Evolutionary conservation across 257 asterid species (phyloP).

Genomic region (Solanum neorickii): DNA sequence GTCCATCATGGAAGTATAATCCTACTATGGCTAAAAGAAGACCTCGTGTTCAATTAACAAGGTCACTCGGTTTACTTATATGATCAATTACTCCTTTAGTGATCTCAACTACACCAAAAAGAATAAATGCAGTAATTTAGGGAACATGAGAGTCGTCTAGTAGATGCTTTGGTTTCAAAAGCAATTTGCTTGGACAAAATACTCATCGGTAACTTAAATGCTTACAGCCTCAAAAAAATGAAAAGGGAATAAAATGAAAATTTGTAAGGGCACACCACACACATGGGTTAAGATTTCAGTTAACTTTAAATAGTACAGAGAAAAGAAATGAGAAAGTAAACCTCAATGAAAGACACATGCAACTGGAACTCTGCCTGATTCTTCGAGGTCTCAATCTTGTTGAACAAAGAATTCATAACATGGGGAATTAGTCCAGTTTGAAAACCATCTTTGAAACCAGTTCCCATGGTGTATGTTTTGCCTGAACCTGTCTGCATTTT

Average conservation of each 20-base stretch:
- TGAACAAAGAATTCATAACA: conserved; percentile 80
- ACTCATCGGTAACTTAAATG: not conserved
- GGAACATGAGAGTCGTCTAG: not conserved
- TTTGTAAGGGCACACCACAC: not conserved
- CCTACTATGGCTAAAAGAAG: not conserved
- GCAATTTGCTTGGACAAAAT: not conserved
- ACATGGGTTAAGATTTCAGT: not conserved
- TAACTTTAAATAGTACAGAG: not conserved
- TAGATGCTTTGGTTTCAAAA: not conserved
- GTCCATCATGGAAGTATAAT: not conserved
- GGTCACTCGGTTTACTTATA: not conserved
- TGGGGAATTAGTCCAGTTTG: conserved; percentile 82
- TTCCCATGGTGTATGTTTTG: conserved; percentile 95
- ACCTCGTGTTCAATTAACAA: not conserved
- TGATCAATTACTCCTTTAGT: not conserved
- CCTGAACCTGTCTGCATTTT: conserved; percentile 94
- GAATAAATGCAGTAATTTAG: not conserved
- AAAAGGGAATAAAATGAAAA: not conserved
- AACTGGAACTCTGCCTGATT: conserved; percentile 86
- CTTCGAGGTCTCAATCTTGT: conserved; percentile 71
- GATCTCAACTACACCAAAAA: not conserved
- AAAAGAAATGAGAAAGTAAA: conserved; percentile 8
- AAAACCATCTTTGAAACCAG: conserved; percentile 73
- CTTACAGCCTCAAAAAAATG: not conserved
- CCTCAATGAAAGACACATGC: conserved; percentile 96